Conservation (phyloP, 805 yeast species). For the Ogataea philodendri region DNA sequence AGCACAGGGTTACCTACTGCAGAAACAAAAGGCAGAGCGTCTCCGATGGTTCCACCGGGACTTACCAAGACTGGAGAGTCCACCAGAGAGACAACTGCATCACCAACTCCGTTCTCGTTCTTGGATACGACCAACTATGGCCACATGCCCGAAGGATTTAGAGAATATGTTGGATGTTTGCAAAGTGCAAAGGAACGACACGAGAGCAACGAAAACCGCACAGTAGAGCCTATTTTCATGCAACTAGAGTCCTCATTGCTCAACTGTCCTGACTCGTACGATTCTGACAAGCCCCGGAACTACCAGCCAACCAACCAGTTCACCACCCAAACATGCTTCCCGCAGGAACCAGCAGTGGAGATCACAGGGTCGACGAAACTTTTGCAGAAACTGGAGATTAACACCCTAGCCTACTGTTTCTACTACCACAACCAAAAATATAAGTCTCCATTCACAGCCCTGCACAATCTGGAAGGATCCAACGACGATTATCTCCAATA, state of each 20-base stretch:
- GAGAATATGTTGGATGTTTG: conserved; percentile 26
- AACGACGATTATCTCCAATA: conserved; percentile 65
- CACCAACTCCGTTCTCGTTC: conserved; percentile 21
- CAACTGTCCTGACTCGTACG: conserved; percentile 91
- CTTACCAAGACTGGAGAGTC: conserved; percentile 4
- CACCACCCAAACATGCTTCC: conserved; percentile 87
- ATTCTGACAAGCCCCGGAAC: conserved; percentile 76
- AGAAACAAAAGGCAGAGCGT: conserved; percentile 11
- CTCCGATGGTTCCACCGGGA: conserved; percentile 13
- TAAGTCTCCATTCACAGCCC: conserved; percentile 24
- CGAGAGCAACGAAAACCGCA: conserved; percentile 44
- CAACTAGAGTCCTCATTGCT: conserved; percentile 74
- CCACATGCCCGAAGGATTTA: conserved; percentile 29
- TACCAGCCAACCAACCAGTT: conserved; percentile 79
- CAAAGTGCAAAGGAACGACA: conserved; percentile 39
- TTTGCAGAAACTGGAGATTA: conserved; percentile 72
- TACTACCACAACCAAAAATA: conserved; percentile 59
- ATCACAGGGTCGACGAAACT: conserved; percentile 57
- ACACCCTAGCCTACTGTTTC: conserved; percentile 88
- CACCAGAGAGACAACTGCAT: conserved; percentile 19
- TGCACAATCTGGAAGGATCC: conserved; percentile 19
- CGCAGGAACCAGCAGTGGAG: conserved; percentile 77
- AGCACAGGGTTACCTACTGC: conserved; percentile 16
- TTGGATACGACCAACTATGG: conserved; percentile 23
- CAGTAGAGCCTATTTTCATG: conserved; percentile 51